These are phyloP conservation scores for Saccharomycopsis fodiens DNA, from an alignment of 805 yeast species.

Conservation along the genomic window DNA sequence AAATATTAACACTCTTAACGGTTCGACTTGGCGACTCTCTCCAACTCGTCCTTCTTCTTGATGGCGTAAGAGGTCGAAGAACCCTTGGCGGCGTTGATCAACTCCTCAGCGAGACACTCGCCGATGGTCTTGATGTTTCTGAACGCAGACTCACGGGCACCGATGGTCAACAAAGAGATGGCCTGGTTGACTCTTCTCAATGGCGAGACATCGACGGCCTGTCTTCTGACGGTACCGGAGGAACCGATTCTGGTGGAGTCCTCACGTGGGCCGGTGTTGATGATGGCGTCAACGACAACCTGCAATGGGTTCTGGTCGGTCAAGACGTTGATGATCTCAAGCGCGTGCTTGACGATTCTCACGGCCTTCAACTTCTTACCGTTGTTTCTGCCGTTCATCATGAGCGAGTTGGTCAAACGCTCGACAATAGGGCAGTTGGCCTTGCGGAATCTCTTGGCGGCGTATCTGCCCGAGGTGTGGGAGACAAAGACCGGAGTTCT, in stretches of 20 bases:
- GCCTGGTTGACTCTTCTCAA: slow-evolving; percentile 99
- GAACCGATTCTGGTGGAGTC: slow-evolving; percentile 99
- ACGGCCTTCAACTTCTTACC: slow-evolving; percentile 99
- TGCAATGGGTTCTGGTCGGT: slow-evolving; percentile 99
- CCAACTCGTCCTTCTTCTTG: slow-evolving; percentile 99
- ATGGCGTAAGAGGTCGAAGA: slow-evolving; percentile 99
- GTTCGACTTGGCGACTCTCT: slow-evolving; percentile 99
- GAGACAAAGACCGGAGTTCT: slow-evolving; percentile 96
- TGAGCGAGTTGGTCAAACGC: slow-evolving; percentile 98
- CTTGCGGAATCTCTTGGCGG: slow-evolving; percentile 99
- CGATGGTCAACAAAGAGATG: slow-evolving; percentile 93
- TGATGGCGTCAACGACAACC: slow-evolving; percentile 97
- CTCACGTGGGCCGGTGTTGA: slow-evolving; percentile 99
- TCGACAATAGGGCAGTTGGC: slow-evolving; percentile 99
- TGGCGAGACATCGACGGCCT: slow-evolving; percentile 99
- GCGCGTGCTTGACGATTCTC: slow-evolving; percentile 98
- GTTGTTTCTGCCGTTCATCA: slow-evolving; percentile 99
- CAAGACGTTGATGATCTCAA: slow-evolving; percentile 94
- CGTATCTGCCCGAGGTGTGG: slow-evolving; percentile 99
- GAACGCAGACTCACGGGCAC: slow-evolving; percentile 99
- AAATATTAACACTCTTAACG: slow-evolving; percentile 58
- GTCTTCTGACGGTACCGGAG: slow-evolving; percentile 99
- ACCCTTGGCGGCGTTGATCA: slow-evolving; percentile 99
- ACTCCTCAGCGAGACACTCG: slow-evolving; percentile 99
- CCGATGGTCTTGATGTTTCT: slow-evolving; percentile 99